Percentiles rank a stretch among this genome's conserved stretches.
Evolutionary conservation across 2,329 filamentous ascomycete genomes (phyloP).

Genomic region (Fusarium musae): DNA sequence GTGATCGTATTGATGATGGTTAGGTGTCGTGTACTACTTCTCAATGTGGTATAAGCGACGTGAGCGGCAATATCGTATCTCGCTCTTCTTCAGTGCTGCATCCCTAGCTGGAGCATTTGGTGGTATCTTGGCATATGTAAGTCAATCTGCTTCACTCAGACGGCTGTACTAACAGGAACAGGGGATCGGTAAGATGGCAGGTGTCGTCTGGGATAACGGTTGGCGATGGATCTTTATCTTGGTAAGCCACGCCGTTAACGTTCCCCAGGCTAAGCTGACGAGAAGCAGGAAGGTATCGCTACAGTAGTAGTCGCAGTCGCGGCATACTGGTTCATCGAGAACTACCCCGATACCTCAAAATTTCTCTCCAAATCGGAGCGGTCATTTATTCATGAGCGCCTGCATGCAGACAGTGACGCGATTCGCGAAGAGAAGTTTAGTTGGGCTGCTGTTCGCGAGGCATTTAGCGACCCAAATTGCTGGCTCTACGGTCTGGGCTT

Average conservation of each 20-base stretch:
- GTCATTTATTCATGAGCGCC: conserved; percentile 67
- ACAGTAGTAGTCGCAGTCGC: conserved; percentile 62
- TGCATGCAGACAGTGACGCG: conserved; percentile 75
- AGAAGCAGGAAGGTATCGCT: conserved; percentile 61
- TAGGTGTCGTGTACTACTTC: conserved; percentile 58
- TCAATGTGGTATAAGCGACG: conserved; percentile 67
- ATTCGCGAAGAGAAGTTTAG: conserved; percentile 74
- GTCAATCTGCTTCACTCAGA: no score
- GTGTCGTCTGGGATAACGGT: conserved; percentile 62
- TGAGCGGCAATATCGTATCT: conserved; percentile 65
- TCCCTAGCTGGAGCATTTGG: conserved; percentile 67
- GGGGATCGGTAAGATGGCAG: conserved; percentile 65
- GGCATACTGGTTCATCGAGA: conserved; percentile 71
- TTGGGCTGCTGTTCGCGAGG: conserved; percentile 73
- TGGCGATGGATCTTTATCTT: conserved; percentile 72
- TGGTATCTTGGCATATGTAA: conserved; percentile 62
- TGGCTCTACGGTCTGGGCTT: conserved; percentile 79
- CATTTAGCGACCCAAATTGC: conserved; percentile 74
- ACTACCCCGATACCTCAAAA: conserved; percentile 69
- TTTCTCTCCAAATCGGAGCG: conserved; percentile 67
- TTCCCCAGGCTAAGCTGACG: no score
- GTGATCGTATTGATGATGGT: rapidly evolving
- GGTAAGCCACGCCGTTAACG: conserved; percentile 45
- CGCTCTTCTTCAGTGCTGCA: conserved; percentile 66
- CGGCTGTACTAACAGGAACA: conserved; percentile 32